A percentile compares a stretch with the other conserved stretches of the same genome.
These are phyloP conservation scores for Coemansia reversa DNA, from an alignment of 192 early-diverging fungal genomes.

Conservation along the genomic window DNA sequence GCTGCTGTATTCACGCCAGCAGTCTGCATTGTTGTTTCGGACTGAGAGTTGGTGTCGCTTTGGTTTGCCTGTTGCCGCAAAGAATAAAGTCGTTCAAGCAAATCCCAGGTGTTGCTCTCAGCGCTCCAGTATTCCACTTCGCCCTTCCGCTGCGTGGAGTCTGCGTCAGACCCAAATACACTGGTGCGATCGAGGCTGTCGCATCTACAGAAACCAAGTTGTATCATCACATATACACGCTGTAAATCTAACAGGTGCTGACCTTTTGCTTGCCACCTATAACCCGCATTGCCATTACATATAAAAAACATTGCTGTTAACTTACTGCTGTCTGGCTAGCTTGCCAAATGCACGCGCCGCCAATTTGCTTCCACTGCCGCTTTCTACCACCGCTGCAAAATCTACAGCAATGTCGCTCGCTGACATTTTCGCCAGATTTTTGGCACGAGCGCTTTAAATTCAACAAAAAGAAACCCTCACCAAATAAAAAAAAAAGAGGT, in stretches of 20 bases:
- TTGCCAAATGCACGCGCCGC: conserved; percentile 22
- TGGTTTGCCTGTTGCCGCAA: conserved; percentile 21
- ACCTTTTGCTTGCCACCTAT: not conserved
- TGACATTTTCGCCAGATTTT: not conserved
- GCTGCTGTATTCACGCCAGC: not conserved
- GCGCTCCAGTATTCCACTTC: conserved; percentile 31
- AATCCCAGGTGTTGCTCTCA: conserved; percentile 52
- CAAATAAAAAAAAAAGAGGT: not conserved
- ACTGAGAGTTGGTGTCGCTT: not conserved
- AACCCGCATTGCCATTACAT: not conserved
- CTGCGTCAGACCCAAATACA: conserved; percentile 2
- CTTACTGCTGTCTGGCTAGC: conserved; percentile 41
- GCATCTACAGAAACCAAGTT: conserved; percentile 8
- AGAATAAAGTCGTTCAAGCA: conserved; percentile 40
- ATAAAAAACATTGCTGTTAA: not conserved
- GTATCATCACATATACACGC: not conserved
- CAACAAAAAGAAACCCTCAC: conserved; percentile 8
- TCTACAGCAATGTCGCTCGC: conserved; percentile 18
- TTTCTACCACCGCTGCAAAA: conserved; percentile 41
- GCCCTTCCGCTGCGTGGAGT: not conserved
- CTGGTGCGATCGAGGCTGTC: not conserved
- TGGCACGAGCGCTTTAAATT: not conserved
- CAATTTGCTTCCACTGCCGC: conserved; percentile 4
- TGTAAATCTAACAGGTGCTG: conserved; percentile 3
- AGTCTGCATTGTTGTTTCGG: not conserved